Conservation (phyloP, 2,329 filamentous ascomycete species). For the Conoideocrella luteorostrata region DNA sequence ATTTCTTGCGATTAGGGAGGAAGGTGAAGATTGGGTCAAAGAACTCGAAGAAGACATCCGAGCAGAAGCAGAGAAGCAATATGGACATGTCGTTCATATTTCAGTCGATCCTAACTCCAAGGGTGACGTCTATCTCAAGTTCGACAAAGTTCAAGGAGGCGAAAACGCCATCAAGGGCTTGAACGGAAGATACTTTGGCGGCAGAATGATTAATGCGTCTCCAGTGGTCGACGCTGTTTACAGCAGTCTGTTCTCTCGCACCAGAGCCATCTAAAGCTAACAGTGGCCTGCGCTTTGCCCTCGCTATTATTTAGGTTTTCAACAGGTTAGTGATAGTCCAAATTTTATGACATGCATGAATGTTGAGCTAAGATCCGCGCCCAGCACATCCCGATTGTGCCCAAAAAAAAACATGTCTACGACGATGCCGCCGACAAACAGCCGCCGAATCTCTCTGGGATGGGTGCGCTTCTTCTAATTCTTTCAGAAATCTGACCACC, state of each 20-base stretch:
- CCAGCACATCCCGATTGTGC: slow-evolving; percentile 4
- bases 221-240: slow-evolving; percentile 98
- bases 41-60: slow-evolving; percentile 92
- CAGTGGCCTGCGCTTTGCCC: slow-evolving; percentile 34
- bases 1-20: slow-evolving; percentile 52
- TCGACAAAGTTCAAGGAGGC: slow-evolving; percentile 89
- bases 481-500: not conserved
- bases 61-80: slow-evolving; percentile 87
- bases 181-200: slow-evolving; percentile 93
- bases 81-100: slow-evolving; percentile 97
- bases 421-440: not conserved
- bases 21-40: slow-evolving; percentile 82
- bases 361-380: slow-evolving; percentile 1
- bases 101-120: slow-evolving; percentile 86
- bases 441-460: not conserved
- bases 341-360: slow-evolving; percentile 4
- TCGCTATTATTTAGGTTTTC: slow-evolving; percentile 41
- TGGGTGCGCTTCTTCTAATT: not conserved
- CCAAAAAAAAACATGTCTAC: too few relatives aligned
- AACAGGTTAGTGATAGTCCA: slow-evolving; percentile 27
- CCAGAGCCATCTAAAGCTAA: slow-evolving; percentile 71
- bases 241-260: slow-evolving; percentile 89
- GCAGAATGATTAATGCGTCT: slow-evolving; percentile 84
- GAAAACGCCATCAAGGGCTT: slow-evolving; percentile 97
- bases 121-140: slow-evolving; percentile 98